Base-by-base conservation (phyloP, 2,329 filamentous ascomycete genomes). In the Curvularia lunata region DNA sequence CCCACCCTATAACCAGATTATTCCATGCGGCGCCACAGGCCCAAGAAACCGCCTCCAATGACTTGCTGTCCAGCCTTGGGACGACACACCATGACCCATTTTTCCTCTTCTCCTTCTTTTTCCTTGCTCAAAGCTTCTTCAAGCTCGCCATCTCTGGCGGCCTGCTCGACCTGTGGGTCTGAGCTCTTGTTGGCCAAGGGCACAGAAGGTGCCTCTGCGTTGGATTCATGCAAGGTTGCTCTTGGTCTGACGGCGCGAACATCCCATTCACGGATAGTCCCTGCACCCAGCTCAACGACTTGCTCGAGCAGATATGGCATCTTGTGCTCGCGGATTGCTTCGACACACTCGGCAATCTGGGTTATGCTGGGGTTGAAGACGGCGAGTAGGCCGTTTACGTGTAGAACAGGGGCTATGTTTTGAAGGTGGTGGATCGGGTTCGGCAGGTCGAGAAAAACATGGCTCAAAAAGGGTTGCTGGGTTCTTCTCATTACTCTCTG, bases 351-450 rank as follows among this genome's bases (percentile, higher is more conserved):
- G 40, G 83, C 86, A 54, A 94, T 89, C 74, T 94, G 91, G 9
- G 90, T 92, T 57, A 95, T 86, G 66, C 87, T 91, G 0, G 91
- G 91, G 63, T 86, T 87, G 77, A 92, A 95, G 1, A 92, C 82
- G 13, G 89, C 80, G 30, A 94, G 78, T 8, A 85, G 79, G 0
- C 87, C 90, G 67, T 90, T 85, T 1, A 84, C 81, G 38, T 84
- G 84, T 52, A 95, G 76, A 13, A 87, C 85, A n/a, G 80, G 71
- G 5, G 83, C 78, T 21, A 88, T 79, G 25, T 78, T 78, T 1
- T 77, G 75, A 16, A 87, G 61, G 61, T 85, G 81, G 10, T 73
- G 63, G 51, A 91, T 80, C 1, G 88, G 83, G 28, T 81, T 82
- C 0, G 91, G 90, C 58, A 95, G 82, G 71, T 95, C 91, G 19